phyloP scores from a whole-genome alignment of 2,329 filamentous ascomycete genomes.

The Plectosphaerella plurivora region DNA sequence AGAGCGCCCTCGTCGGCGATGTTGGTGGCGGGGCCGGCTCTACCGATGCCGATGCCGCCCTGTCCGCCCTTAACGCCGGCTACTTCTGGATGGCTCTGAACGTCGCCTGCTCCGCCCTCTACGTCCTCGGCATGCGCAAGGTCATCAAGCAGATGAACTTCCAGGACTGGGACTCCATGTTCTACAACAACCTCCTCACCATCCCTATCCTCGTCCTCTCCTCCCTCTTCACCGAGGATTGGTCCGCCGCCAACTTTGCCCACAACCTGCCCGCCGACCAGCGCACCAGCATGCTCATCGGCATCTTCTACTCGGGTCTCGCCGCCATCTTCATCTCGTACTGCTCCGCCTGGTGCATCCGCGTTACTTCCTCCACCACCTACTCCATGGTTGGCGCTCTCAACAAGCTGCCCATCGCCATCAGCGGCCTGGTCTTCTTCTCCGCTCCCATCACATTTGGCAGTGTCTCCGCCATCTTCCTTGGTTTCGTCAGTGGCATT shows the following conservation, averaged over 20 bases:
- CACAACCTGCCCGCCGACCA: conserved; percentile 81
- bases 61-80: conserved; percentile 88
- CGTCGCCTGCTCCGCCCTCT: conserved; percentile 88
- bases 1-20: conserved; percentile 66
- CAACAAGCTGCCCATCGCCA: conserved; percentile 94
- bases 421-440: conserved; percentile 93
- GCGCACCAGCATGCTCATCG: conserved; percentile 74
- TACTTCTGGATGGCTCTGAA: conserved; percentile 99
- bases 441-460: conserved; percentile 88
- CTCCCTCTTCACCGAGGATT: conserved; percentile 84
- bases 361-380: conserved; percentile 93
- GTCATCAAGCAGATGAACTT: conserved; percentile 99
- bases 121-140: conserved; percentile 92
- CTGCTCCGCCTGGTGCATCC: conserved; percentile 98
- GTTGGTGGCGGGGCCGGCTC: conserved; percentile 36
- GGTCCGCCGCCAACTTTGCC: conserved; percentile 77
- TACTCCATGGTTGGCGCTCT: conserved; percentile 98
- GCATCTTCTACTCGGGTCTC: conserved; percentile 92
- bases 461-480: conserved; percentile 82
- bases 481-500: conserved; percentile 89
- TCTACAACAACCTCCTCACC: conserved; percentile 98
- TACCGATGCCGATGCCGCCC: conserved; percentile 63
- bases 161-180: conserved; percentile 99
- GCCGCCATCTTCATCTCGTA: conserved; percentile 97
- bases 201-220: conserved; percentile 84